Evolutionary conservation across 2,329 filamentous ascomycete genomes (phyloP).

Genomic region (Aspergillus piperis): DNA sequence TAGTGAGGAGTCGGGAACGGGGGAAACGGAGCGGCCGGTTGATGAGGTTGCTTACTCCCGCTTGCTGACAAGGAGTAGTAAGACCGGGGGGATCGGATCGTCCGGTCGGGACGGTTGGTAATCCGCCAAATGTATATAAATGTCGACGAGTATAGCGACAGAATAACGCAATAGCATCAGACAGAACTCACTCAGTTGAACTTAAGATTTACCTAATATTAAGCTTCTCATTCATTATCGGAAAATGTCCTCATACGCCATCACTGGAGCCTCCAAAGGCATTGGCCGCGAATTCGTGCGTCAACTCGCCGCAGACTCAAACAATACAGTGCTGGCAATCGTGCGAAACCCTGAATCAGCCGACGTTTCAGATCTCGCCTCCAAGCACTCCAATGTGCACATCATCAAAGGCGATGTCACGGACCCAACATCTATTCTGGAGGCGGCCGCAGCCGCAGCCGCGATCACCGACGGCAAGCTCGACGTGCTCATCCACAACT

Average conservation of each 20-base stretch:
- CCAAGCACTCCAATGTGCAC: conserved; percentile 10
- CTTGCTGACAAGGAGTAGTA: neutral
- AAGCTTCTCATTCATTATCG: too few relatives aligned
- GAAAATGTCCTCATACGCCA: conserved; percentile 39
- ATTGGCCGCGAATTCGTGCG: conserved; percentile 35
- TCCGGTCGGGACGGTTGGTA: conserved; percentile 1
- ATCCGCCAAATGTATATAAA: neutral
- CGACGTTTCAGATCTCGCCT: conserved; percentile 11
- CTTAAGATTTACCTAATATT: neutral
- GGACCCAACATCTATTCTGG: conserved; percentile 35
- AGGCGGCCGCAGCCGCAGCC: conserved; percentile 35
- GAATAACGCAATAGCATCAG: neutral
- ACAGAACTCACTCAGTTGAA: neutral
- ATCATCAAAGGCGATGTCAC: conserved; percentile 32
- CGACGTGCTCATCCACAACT: conserved; percentile 48
- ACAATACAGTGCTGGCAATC: conserved; percentile 43
- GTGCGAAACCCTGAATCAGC: conserved; percentile 37
- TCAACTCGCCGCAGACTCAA: conserved; percentile 31
- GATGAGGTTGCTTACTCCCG: neutral
- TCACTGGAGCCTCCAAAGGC: conserved; percentile 39
- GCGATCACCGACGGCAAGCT: conserved; percentile 41
- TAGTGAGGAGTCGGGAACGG: neutral
- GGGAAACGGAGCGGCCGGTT: conserved; percentile 1
- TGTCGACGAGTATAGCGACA: neutral
- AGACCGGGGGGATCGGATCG: neutral